phyloP scores from a whole-genome alignment of 1,284 basidiomycete species.

The Lentinus polychrous region DNA sequence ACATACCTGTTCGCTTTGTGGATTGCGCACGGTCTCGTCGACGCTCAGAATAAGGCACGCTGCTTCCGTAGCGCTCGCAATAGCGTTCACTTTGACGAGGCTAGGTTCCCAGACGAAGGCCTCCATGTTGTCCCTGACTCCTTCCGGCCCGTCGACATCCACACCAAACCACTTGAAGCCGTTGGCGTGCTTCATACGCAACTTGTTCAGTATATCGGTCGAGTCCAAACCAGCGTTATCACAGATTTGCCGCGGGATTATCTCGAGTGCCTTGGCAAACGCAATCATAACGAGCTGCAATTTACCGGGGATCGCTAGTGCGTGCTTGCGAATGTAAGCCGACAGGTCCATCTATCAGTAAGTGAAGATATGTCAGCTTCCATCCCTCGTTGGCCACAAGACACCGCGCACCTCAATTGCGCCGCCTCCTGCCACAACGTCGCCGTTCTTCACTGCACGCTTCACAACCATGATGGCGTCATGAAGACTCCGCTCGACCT shows the following conservation, averaged over 20 bases:
- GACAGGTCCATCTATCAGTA: slow-evolving; percentile 89
- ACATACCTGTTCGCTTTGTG: slow-evolving; percentile 83
- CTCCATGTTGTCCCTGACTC: slow-evolving; percentile 93
- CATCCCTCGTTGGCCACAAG: slow-evolving; percentile 3
- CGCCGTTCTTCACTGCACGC: slow-evolving; percentile 91
- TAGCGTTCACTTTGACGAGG: slow-evolving; percentile 92
- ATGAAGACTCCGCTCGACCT: slow-evolving; percentile 95
- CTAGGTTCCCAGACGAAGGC: slow-evolving; percentile 99
- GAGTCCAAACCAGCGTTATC: slow-evolving; percentile 99
- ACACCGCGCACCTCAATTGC: slow-evolving; percentile 81
- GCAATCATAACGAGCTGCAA: slow-evolving; percentile 93
- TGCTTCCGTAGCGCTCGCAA: slow-evolving; percentile 92
- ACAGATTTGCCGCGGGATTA: slow-evolving; percentile 97
- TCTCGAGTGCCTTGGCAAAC: slow-evolving; percentile 95
- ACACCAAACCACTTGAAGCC: slow-evolving; percentile 91
- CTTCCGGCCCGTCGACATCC: slow-evolving; percentile 85
- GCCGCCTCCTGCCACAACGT: slow-evolving; percentile 96
- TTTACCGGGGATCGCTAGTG: slow-evolving; percentile 93
- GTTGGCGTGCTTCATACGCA: slow-evolving; percentile 93
- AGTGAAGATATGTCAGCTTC: neutral
- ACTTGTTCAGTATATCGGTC: slow-evolving; percentile 94
- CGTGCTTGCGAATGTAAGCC: slow-evolving; percentile 85
- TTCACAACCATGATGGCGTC: slow-evolving; percentile 99
- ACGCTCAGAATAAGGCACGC: slow-evolving; percentile 93
- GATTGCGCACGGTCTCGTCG: slow-evolving; percentile 92